Percentiles rank a stretch among this genome's conserved stretches.
These are phyloP conservation scores for Aspergillus nomiae DNA, from an alignment of 2,329 filamentous ascomycete genomes.

Conservation along the genomic window DNA sequence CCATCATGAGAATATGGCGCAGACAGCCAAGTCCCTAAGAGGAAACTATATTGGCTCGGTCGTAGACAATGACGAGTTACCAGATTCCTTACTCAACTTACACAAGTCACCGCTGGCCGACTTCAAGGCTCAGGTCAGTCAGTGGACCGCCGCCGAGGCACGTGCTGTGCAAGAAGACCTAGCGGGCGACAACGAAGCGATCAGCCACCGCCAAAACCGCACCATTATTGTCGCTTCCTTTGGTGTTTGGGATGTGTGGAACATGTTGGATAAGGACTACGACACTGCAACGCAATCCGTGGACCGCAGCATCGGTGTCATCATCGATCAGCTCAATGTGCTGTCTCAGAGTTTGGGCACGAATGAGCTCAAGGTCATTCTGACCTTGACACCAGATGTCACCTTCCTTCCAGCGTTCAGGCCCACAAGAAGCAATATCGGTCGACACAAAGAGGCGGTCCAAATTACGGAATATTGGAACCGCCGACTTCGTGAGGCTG, in stretches of 20 bases:
- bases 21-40: slow-evolving; percentile 30
- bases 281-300: slow-evolving; percentile 28
- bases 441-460: slow-evolving; percentile 37
- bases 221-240: slow-evolving; percentile 42
- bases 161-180: slow-evolving; percentile 22
- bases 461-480: slow-evolving; percentile 40
- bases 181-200: slow-evolving; percentile 21
- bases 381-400: slow-evolving; percentile 41
- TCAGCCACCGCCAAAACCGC: slow-evolving; percentile 28
- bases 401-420: slow-evolving; percentile 43
- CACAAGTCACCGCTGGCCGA: slow-evolving; percentile 34
- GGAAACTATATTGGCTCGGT: slow-evolving; percentile 33
- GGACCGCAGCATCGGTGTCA: slow-evolving; percentile 32
- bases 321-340: slow-evolving; percentile 36
- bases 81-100: slow-evolving; percentile 25
- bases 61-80: slow-evolving; percentile 36
- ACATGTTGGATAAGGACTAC: slow-evolving; percentile 30
- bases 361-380: slow-evolving; percentile 37
- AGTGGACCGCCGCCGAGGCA: slow-evolving; percentile 38
- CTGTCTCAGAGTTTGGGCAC: slow-evolving; percentile 31
- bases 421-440: slow-evolving; percentile 22
- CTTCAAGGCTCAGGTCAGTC: slow-evolving; percentile 38
- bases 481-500: slow-evolving; percentile 28
- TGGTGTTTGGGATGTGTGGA: slow-evolving; percentile 44
- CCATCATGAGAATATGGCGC: slow-evolving; percentile 36